phyloP scores from a whole-genome alignment of 495 filamentous ascomycete genomes.

The Neurospora cerealis region DNA sequence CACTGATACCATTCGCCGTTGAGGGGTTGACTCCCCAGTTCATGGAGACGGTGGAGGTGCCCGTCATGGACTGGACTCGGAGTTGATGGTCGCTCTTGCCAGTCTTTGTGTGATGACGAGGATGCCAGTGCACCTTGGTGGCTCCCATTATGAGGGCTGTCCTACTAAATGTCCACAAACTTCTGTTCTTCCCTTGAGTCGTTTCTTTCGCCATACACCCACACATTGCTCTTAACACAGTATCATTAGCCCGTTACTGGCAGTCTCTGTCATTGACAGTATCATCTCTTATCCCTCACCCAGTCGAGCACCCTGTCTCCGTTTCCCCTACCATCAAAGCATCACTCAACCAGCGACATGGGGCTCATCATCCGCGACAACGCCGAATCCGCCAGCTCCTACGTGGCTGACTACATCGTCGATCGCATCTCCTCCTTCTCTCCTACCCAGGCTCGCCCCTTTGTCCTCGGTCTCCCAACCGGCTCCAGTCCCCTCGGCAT shows the following conservation, averaged over 20 bases:
- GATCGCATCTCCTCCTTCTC: constrained; percentile 64
- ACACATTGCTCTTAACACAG: not conserved
- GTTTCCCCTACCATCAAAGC: not conserved
- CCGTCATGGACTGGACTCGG: not conserved
- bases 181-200: not conserved
- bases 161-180: too few relatives aligned
- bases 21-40: not conserved
- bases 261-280: not conserved
- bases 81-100: not conserved
- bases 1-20: not conserved
- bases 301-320: not conserved
- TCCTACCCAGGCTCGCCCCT: constrained; percentile 59
- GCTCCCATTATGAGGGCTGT: too few relatives aligned
- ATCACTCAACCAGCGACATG: constrained; percentile 37
- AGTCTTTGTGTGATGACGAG: not conserved
- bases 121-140: not conserved
- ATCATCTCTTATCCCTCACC: not conserved
- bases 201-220: not conserved
- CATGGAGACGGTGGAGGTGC: not conserved
- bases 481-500: constrained; percentile 70
- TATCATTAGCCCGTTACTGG: not conserved
- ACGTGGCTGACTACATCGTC: constrained; percentile 78
- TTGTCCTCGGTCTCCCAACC: constrained; percentile 76
- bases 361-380: constrained; percentile 76
- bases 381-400: constrained; percentile 52